Base-by-base conservation (phyloP, 2,329 filamentous ascomycete species). In the Coccinonectria pachysandricola region DNA sequence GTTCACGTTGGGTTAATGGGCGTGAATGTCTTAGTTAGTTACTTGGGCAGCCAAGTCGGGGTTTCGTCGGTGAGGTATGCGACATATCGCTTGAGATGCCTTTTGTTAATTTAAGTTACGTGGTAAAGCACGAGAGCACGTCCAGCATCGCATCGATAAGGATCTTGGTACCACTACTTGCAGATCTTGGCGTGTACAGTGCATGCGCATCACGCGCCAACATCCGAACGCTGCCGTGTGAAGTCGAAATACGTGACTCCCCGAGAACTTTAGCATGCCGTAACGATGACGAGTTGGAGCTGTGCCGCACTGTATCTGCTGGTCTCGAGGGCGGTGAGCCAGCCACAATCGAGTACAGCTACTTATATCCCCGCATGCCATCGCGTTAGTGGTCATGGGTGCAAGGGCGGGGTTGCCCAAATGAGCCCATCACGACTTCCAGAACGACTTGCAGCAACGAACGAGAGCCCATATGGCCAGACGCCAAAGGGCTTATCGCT, bases 41-140 rank as follows among this genome's bases (percentile, higher is more conserved):
- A 12, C 21, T 17, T 28, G 30, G 23, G 23, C 27, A 39, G 36
- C 36, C 41, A 46, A 45, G 34, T 39, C 42, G 42, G 42, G 42
- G 31, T 27, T 35, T 35, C 31, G 26, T 20, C 19, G 15, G 13
- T 19, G 17, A 15, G 18, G 27, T 35, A 28, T 27, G 40, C 34
- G 27, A 35, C 31, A 25, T 31, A 34, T 36, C 31, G 34, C 25
- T 34, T 15, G 27, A 27, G 36, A 7, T 19, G 17, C 17, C 7
- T 19, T 7, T 32, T 32, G 38, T 35, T 21, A n/a, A n/a, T n/a
- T n/a, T n/a, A n/a, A n/a, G n/a, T n/a, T n/a, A n/a, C n/a, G n/a
- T n/a, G n/a, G n/a, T n/a, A 27, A 46, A 30, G 34, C 40, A 42
- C 42, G 40, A 39, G 42, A 40, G 39, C 36, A 44, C 23, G 29